Percentiles rank a stretch among this genome's conserved stretches.
Conservation (phyloP, 345 rosid species). For the Euclidium syriacum region DNA sequence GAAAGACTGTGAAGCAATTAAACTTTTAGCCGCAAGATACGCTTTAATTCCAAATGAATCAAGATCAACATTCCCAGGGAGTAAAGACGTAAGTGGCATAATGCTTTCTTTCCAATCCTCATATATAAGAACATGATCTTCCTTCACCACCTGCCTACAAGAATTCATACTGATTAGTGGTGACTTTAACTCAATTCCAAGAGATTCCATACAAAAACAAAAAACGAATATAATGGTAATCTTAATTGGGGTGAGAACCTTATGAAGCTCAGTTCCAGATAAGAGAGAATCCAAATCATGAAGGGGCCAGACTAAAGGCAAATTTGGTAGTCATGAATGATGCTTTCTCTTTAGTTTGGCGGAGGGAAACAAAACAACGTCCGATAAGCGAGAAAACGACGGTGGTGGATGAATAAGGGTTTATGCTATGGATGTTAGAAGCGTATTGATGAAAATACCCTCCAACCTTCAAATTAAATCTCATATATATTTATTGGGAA, state of each 20-base stretch:
- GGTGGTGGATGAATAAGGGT: constrained; percentile 5
- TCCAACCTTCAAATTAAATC: background rate
- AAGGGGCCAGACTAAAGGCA: constrained; percentile 68
- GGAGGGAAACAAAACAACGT: constrained; percentile 2
- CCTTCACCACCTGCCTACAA: constrained; percentile 70
- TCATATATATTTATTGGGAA: too few relatives aligned
- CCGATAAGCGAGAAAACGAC: background rate
- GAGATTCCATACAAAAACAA: background rate
- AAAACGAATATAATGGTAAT: too few relatives aligned
- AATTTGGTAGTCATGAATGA: constrained; percentile 21
- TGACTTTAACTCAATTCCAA: background rate
- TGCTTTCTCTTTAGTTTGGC: background rate
- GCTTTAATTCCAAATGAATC: constrained; percentile 50
- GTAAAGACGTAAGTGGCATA: constrained; percentile 48
- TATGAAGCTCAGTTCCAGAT: constrained; percentile 77
- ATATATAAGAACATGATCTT: constrained; percentile 60
- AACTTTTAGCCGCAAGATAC: constrained; percentile 65
- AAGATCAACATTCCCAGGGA: constrained; percentile 22
- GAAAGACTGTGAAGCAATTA: constrained; percentile 73
- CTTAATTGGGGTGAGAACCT: constrained; percentile 36
- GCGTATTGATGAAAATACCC: background rate
- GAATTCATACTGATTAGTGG: background rate
- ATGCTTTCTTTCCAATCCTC: constrained; percentile 80
- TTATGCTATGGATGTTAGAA: background rate
- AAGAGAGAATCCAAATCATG: constrained; percentile 60